Conservation (phyloP, 345 rosid species). For the Lumnitzera littorea region DNA sequence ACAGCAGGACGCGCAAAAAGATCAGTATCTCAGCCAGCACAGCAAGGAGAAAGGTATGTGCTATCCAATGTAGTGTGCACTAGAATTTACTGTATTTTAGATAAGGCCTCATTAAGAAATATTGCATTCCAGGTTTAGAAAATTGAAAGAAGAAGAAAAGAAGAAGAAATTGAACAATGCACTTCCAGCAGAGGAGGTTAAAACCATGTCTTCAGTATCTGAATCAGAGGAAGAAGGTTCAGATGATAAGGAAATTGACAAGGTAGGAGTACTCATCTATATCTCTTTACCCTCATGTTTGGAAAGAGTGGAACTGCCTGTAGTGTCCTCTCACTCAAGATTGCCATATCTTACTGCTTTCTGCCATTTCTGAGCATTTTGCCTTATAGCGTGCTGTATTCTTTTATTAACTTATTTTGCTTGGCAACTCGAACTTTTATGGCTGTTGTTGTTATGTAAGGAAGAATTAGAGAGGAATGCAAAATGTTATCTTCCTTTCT, state of each 20-base stretch:
- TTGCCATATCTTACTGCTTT: background rate
- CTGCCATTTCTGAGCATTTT: too few species aligned
- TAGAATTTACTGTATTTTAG: background rate
- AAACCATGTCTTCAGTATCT: constrained; percentile 35
- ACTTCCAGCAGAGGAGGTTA: constrained; percentile 34
- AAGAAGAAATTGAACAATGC: constrained; percentile 51
- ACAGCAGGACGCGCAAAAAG: constrained; percentile 94
- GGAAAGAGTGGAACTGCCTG: background rate
- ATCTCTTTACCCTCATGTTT: too few species aligned
- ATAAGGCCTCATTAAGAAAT: constrained; percentile 12
- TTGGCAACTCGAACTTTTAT: too few species aligned
- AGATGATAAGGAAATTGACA: constrained; percentile 36
- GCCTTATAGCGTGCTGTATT: too few species aligned
- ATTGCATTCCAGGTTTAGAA: constrained; percentile 56
- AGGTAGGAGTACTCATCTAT: constrained; percentile 30
- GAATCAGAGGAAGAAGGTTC: constrained; percentile 62
- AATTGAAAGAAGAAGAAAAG: constrained; percentile 66
- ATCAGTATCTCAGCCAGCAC: constrained; percentile 61
- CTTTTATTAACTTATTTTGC: too few species aligned
- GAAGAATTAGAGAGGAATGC: too few species aligned
- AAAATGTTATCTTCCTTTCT: too few species aligned
- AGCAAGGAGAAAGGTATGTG: constrained; percentile 61
- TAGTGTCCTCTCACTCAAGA: background rate
- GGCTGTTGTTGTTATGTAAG: too few species aligned
- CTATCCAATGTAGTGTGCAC: background rate